Evolutionary conservation across 1,139 yeast genomes (phyloP).

Genomic region (Geotrichum candidum): DNA sequence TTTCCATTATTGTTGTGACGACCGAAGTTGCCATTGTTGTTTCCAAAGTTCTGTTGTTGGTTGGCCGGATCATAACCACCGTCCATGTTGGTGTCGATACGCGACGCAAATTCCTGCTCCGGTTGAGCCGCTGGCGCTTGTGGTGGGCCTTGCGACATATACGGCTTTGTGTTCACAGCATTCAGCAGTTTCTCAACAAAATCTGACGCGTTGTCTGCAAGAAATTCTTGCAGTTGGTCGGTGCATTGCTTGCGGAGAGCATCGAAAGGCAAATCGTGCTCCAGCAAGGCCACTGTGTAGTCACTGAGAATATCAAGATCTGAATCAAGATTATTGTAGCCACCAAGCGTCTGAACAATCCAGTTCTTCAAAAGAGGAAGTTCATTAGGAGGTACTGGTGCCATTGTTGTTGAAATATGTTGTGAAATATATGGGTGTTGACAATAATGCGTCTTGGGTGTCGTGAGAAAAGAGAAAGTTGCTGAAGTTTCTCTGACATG

Average conservation of each 20-base stretch:
- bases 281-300: constrained; percentile 41
- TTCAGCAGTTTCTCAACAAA: constrained; percentile 26
- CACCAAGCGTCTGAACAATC: constrained; percentile 33
- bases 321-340: constrained; percentile 35
- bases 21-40: constrained; percentile 1
- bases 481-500: background rate
- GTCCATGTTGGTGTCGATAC: background rate
- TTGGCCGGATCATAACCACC: background rate
- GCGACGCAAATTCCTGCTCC: background rate
- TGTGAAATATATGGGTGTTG: background rate
- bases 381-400: background rate
- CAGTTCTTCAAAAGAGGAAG: constrained; percentile 34
- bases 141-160: background rate
- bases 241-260: constrained; percentile 32
- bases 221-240: constrained; percentile 37
- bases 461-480: background rate
- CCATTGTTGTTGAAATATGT: background rate
- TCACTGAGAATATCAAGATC: constrained; percentile 43
- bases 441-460: background rate
- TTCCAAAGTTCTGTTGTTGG: background rate
- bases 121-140: background rate
- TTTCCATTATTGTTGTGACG: constrained; percentile 5
- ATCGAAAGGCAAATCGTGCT: constrained; percentile 33
- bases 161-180: constrained; percentile 19
- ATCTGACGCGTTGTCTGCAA: constrained; percentile 26